Evolutionary conservation across 805 yeast genomes (phyloP).

Genomic region (Candida berthetii): DNA sequence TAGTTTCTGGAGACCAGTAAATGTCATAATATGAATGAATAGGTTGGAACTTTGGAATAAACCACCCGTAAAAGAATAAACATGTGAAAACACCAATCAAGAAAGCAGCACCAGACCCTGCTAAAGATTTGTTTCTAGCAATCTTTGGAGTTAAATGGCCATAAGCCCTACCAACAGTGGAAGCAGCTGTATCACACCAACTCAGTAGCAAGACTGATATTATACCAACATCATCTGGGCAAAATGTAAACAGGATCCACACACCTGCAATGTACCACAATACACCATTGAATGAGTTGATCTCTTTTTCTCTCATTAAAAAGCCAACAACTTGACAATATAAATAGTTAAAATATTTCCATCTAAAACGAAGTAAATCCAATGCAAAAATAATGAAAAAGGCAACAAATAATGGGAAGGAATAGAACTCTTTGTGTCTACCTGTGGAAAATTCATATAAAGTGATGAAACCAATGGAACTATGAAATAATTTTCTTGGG

Average conservation of each 20-base stretch:
- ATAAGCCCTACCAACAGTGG: slow-evolving; percentile 82
- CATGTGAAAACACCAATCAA: slow-evolving; percentile 63
- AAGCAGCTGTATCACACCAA: slow-evolving; percentile 98
- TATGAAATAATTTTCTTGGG: slow-evolving; percentile 83
- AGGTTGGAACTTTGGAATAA: slow-evolving; percentile 56
- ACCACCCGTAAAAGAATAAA: slow-evolving; percentile 62
- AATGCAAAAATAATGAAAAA: slow-evolving; percentile 51
- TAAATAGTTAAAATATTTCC: slow-evolving; percentile 52
- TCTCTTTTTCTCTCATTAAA: slow-evolving; percentile 80
- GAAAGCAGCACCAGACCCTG: slow-evolving; percentile 89
- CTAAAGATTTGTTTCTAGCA: slow-evolving; percentile 71
- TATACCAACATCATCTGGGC: slow-evolving; percentile 76
- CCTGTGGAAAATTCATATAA: slow-evolving; percentile 66
- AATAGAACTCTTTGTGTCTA: slow-evolving; percentile 46
- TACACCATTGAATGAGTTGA: slow-evolving; percentile 72
- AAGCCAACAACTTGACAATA: slow-evolving; percentile 71
- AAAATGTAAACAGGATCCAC: slow-evolving; percentile 57
- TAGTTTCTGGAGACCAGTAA: slow-evolving; percentile 59
- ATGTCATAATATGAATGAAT: slow-evolving; percentile 53
- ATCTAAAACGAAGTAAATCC: slow-evolving; percentile 64
- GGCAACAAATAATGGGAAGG: slow-evolving; percentile 49
- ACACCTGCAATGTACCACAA: slow-evolving; percentile 84
- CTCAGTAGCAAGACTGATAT: slow-evolving; percentile 76
- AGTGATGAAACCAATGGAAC: slow-evolving; percentile 82
- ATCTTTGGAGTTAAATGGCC: slow-evolving; percentile 83